Evolutionary conservation across 1,284 basidiomycete genomes (phyloP).

Genomic region (Heliocybe sulcata): DNA sequence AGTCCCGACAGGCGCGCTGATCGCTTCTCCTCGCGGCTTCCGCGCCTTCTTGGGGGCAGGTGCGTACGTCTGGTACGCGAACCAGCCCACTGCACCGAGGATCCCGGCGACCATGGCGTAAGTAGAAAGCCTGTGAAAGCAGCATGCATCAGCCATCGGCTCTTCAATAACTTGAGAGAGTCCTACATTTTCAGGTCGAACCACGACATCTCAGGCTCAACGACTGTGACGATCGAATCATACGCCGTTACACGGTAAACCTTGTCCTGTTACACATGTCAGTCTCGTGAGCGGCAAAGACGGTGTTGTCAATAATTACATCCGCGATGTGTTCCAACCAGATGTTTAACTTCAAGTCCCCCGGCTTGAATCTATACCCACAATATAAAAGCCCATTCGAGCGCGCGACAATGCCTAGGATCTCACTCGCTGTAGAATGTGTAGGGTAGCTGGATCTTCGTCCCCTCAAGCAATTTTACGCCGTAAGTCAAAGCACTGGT

Average conservation of each 20-base stretch:
- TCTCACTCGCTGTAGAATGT: conserved; percentile 81
- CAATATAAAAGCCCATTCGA: not conserved
- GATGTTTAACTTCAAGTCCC: conserved; percentile 72
- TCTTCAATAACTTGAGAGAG: not conserved
- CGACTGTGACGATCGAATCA: conserved; percentile 75
- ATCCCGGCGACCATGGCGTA: conserved; percentile 68
- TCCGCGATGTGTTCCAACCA: conserved; percentile 72
- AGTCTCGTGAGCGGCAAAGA: conserved; percentile 2
- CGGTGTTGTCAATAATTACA: conserved; percentile 30
- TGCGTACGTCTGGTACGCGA: conserved; percentile 61
- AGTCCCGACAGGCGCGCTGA: conserved; percentile 46
- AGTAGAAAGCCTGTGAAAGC: conserved; percentile 54
- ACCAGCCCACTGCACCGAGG: conserved; percentile 60
- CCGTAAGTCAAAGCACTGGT: conserved; percentile 58
- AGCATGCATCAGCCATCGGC: conserved; percentile 5
- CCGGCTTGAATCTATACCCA: conserved; percentile 32
- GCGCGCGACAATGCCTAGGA: not conserved
- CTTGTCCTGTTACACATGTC: conserved; percentile 30
- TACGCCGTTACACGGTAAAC: conserved; percentile 64
- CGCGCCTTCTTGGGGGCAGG: conserved; percentile 53
- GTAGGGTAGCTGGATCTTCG: conserved; percentile 70
- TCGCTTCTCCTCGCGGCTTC: conserved; percentile 22
- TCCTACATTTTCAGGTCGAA: conserved; percentile 79
- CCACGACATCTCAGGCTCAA: conserved; percentile 74
- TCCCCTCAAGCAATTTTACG: conserved; percentile 51